Evolutionary conservation across 495 filamentous ascomycete genomes (phyloP).

Genomic region (Penicillium cataractarum): DNA sequence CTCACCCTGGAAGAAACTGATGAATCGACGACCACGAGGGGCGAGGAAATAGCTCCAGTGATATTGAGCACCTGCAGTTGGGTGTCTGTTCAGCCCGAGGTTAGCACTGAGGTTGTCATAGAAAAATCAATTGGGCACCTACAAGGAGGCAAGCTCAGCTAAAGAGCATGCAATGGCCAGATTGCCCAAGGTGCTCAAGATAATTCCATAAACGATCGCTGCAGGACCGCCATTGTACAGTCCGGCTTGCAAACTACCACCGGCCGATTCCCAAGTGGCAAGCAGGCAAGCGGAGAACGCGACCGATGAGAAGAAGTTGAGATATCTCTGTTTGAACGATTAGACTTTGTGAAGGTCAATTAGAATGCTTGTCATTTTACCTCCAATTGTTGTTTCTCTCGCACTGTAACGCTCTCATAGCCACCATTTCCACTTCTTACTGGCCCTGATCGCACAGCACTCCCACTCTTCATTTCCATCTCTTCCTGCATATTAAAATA

Average conservation of each 20-base stretch:
- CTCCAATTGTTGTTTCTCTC: constrained; percentile 32
- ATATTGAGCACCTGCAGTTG: constrained; percentile 49
- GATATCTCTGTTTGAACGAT: constrained; percentile 33
- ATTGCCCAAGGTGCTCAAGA: constrained; percentile 32
- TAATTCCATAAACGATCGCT: constrained; percentile 35
- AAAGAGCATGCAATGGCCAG: constrained; percentile 34
- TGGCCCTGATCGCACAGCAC: constrained; percentile 24
- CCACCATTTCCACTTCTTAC: constrained; percentile 14
- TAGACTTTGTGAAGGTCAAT: constrained; percentile 7
- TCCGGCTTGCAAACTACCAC: constrained; percentile 29
- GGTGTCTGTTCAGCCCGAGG: constrained; percentile 24
- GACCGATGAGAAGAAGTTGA: constrained; percentile 39
- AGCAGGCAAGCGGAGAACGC: constrained; percentile 39
- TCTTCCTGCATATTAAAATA: constrained; percentile 27
- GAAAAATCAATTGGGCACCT: constrained; percentile 14
- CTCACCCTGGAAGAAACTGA: constrained; percentile 50
- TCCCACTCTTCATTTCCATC: constrained; percentile 29
- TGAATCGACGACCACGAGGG: constrained; percentile 39
- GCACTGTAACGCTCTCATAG: constrained; percentile 23
- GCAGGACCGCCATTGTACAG: constrained; percentile 37
- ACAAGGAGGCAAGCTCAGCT: constrained; percentile 44
- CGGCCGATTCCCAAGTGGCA: constrained; percentile 41
- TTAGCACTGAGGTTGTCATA: no score
- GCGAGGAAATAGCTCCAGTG: constrained; percentile 51
- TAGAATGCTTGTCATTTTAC: constrained; percentile 13